Base-by-base conservation (phyloP, 495 filamentous ascomycete species). In the Durotheca rogersii region DNA sequence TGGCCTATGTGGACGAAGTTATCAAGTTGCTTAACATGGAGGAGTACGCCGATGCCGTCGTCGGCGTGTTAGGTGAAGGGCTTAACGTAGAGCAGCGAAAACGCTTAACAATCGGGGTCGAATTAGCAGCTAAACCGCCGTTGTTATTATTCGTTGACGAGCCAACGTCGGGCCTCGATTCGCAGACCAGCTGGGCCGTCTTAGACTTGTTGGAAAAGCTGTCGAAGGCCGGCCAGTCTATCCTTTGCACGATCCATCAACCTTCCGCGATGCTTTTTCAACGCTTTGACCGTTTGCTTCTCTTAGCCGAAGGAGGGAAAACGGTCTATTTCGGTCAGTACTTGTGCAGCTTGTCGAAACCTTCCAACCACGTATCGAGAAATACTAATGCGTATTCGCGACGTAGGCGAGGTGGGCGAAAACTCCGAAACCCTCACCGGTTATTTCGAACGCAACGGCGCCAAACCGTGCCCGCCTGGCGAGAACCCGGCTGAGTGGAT, bases 181-280 rank as follows among this genome's bases (percentile, higher is more conserved):
- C 80, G 66, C 89, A 95, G 53, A 92, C 88, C 1, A 86, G 88
- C 11, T 95, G 86, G 86, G 81, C 87, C 14, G 92, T 95, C 52
- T 76, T 83, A 37, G 76, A 79, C 20, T 76, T 94, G 7, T 75
- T 95, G 34, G 77, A 86, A 46, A 91, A 90, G 66, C 72, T 95
- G 16, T 85, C 88, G 32, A 83, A 87, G 62, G 82, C 79, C 58
- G 89, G 89, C 4, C 89, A 94, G 66, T 86, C 90, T 17, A 85
- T 95, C 64, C 77, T 95, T 7, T 92, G 88, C 64, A 94, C 90
- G 4, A 95, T 96, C 47, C 92, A 96, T 65, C 92, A 96, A 55
- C 90, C 90, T 3, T 90, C 86, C 0, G 87, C 89, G 20, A 86
- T 90, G 80, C 11, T 81, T 1, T 78, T 81, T 32, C 70, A 74